Percentiles rank a stretch among this genome's conserved stretches.
Evolutionary conservation across 331 rosid genomes (phyloP).

Genomic region (Acacia concinna): DNA sequence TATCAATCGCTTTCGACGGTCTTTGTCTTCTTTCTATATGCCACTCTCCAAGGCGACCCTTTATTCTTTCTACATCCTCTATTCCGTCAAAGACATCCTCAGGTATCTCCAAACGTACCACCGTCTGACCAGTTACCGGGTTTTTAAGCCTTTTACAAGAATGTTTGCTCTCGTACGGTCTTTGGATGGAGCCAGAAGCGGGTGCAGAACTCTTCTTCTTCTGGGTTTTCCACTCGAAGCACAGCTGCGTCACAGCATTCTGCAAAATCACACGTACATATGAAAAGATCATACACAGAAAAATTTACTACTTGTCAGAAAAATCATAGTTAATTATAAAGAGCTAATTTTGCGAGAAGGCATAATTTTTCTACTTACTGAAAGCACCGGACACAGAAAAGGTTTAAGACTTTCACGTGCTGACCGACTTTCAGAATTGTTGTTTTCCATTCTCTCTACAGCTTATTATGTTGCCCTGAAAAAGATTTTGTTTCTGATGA

Average conservation of each 20-base stretch:
- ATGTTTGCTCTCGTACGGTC: neutral
- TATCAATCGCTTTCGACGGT: neutral
- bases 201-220: neutral
- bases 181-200: neutral
- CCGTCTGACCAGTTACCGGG: neutral
- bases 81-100: neutral
- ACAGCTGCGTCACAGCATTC: neutral
- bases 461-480: too few species aligned
- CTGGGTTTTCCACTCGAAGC: neutral
- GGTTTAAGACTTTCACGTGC: neutral
- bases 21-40: neutral
- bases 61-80: neutral
- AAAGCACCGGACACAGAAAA: neutral
- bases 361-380: neutral
- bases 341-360: neutral
- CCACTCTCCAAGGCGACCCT: neutral
- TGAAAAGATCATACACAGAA: neutral
- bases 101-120: neutral
- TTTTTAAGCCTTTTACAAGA: neutral
- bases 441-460: neutral
- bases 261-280: neutral
- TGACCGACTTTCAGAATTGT: neutral
- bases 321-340: neutral
- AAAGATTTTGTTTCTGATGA: neutral
- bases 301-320: neutral